Evolutionary conservation across 2,329 filamentous ascomycete species (phyloP), one percentile per base, ranked within the genome.

Genomic region (Monilinia aucupariae): DNA sequence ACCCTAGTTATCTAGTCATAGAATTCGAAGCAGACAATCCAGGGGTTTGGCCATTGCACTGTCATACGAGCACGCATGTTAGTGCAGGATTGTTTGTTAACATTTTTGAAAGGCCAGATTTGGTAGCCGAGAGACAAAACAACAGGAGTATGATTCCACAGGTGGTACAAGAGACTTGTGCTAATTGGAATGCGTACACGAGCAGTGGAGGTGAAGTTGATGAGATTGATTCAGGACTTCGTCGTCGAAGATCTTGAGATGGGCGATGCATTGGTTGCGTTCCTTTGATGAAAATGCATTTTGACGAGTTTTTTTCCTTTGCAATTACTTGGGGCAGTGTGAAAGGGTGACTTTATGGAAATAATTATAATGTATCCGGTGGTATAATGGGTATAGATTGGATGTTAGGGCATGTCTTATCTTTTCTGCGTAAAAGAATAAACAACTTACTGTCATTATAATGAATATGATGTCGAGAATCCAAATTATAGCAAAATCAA

Each of bases 11-110:
- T 67, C 68, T 79, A 13, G 76, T 79, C 6, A 55, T 80, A 20
- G 80, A 81, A 39, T 78, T 79, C 69, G 70, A 74, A 6, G 74
- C 76, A 5, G 78, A 82, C 62, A 83, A 83, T 67, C 80, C 81
- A 1, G 81, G 81, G 3, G 72, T 82, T 2, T 83, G 81, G 80
- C 78, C 79, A 1, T 71, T 82, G 51, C 78, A 80, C 63, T 80
- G 78, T 13, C 79, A 81, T 63, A 78, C 81, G 9, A 78, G 78
- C 9, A 80, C 79, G 79, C 80, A 83, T 64, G 72, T 80, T 48
- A 71, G 68, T 52, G 75, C 68, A 6, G 77, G 77, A 5, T 68
- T 79, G 41, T 74, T 75, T 49, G 70, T 76, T 34, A 76, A 71
- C 39, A 65, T 78, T 4, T 54, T 78, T 8, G 61, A 59, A 22